Conservation (phyloP, 78 protist genomes). For the Polysphondylium violaceum region DNA sequence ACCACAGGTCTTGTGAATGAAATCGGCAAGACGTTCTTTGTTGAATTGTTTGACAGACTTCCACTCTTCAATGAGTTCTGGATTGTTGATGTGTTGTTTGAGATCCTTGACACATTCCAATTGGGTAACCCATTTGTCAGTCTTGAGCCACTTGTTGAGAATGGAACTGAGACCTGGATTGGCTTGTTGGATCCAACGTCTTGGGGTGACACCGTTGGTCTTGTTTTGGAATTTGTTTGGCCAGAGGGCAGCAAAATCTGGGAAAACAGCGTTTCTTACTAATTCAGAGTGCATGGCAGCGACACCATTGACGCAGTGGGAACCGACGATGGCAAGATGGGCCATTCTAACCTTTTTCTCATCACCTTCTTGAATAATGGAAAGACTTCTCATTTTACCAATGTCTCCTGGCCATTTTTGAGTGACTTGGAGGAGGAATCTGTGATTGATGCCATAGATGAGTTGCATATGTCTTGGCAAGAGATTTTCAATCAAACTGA, state of each 20-base stretch:
- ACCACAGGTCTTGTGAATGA: slow-evolving; percentile 83
- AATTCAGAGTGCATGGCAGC: slow-evolving; percentile 96
- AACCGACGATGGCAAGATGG: slow-evolving; percentile 93
- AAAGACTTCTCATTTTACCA: slow-evolving; percentile 82
- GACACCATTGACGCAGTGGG: slow-evolving; percentile 96
- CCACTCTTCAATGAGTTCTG: slow-evolving; percentile 68
- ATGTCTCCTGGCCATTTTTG: slow-evolving; percentile 85
- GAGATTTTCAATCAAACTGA: slow-evolving; percentile 85
- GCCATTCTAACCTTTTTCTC: slow-evolving; percentile 94
- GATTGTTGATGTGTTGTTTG: slow-evolving; percentile 84
- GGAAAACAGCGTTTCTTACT: slow-evolving; percentile 89
- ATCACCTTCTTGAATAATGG: slow-evolving; percentile 93
- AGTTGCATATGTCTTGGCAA: slow-evolving; percentile 97
- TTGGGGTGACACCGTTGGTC: slow-evolving; percentile 98
- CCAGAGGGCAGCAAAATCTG: slow-evolving; percentile 88
- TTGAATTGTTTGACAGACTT: slow-evolving; percentile 69
- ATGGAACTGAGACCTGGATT: slow-evolving; percentile 90
- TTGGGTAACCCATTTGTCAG: slow-evolving; percentile 89
- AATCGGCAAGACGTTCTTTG: slow-evolving; percentile 91
- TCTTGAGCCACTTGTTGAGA: slow-evolving; percentile 84
- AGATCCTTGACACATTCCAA: slow-evolving; percentile 84
- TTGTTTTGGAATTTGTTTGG: slow-evolving; percentile 93
- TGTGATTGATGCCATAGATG: slow-evolving; percentile 95
- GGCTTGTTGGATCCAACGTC: slow-evolving; percentile 96
- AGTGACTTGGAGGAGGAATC: slow-evolving; percentile 82